Percentiles rank a stretch among this genome's conserved stretches.
phyloP scores from a whole-genome alignment of 129 eudicot genomes.

The Artemisia annua region DNA sequence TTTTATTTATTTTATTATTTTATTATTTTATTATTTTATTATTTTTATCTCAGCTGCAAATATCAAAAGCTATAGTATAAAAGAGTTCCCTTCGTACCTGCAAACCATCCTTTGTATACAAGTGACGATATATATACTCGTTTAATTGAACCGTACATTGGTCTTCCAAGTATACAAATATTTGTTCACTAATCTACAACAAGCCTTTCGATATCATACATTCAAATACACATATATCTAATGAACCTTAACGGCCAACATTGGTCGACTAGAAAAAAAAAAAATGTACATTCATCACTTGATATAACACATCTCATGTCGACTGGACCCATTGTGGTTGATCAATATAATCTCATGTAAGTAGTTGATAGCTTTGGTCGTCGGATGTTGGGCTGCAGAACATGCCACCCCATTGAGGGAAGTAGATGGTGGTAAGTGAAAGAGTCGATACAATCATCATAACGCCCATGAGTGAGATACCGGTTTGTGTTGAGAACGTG shows the following conservation, averaged over 20 bases:
- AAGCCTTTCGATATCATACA: neutral
- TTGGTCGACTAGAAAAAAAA: neutral
- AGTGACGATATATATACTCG: no score
- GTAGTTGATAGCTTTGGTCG: slow-evolving; percentile 31
- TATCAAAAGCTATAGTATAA: no score
- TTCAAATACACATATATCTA: neutral
- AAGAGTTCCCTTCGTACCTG: no score
- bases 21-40: no score
- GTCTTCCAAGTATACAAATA: no score
- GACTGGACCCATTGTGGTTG: neutral
- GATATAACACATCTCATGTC: neutral
- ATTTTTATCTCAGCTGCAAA: no score
- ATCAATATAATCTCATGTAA: slow-evolving; percentile 11
- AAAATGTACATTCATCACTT: neutral
- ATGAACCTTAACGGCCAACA: neutral
- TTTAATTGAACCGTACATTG: no score
- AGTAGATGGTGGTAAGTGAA: slow-evolving; percentile 48
- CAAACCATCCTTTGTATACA: no score
- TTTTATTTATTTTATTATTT: neutral
- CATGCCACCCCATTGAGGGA: slow-evolving; percentile 76
- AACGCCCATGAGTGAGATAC: slow-evolving; percentile 69
- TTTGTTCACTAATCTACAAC: no score
- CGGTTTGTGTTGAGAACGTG: slow-evolving; percentile 48
- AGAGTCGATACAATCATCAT: slow-evolving; percentile 53
- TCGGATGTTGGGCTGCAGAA: slow-evolving; percentile 49